Evolutionary conservation across 2,329 filamentous ascomycete genomes (phyloP), one percentile per base, ranked within the genome.

Genomic region (Nemania diffusa): DNA sequence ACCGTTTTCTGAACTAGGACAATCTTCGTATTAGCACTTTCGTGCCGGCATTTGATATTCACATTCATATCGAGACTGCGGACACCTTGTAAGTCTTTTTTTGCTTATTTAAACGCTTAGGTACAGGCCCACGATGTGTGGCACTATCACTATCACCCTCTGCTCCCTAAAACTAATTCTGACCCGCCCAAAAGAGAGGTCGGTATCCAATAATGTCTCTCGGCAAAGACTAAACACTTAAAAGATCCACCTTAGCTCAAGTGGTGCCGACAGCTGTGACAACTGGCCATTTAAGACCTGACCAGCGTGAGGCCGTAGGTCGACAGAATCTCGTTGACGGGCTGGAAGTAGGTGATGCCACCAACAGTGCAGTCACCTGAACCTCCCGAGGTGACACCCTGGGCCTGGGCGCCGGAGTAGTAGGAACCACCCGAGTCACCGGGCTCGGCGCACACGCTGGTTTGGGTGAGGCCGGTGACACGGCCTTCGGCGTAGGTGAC

Each of bases 381-480:
- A 70, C 79, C 79, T 73, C 79, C 79, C 1, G 79, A 81, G 70
- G 79, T 80, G 69, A 81, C 79, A 73, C 79, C 79, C 76, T 81
- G 79, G 65, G 79, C 79, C 76, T 81, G 79, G 62, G 78, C 53
- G 57, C 79, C 79, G 64, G 78, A 73, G 78, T 80, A 81, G 64
- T 73, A 81, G 37, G 79, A 78, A 65, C 79, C 79, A 62, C 79
- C 79, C 57, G 79, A 81, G 77, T 81, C 79, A 67, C 79, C 79
- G 69, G 78, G 78, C 78, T 81, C 79, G 60, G 79, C 79, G 73
- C 79, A 81, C 53, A 80, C 79, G 57, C 66, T 80, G 64, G 79
- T 81, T 59, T 78, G 76, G 64, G 79, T 81, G 46, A 81, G 78
- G 42, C 79, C 79, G 67, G 78, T 79, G 69, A 81, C 79, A 71